Evolutionary conservation across 2,329 filamentous ascomycete species (phyloP).

Genomic region (Aspergillus fumigatiaffinis): DNA sequence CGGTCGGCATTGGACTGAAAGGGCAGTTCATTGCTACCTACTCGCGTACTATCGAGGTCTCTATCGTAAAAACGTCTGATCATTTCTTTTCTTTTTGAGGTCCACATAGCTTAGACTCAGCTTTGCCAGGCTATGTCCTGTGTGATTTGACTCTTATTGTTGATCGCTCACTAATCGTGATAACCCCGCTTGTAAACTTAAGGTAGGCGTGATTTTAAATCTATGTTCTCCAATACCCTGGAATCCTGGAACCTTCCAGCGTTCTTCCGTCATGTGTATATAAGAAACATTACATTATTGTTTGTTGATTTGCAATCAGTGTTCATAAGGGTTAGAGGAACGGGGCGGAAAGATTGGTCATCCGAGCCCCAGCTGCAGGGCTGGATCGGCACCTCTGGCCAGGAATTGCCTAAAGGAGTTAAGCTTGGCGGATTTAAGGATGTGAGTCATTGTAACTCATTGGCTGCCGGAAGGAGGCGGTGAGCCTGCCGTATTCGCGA

Average conservation of each 20-base stretch:
- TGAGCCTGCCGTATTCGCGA: slow-evolving; percentile 4
- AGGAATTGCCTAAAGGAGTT: slow-evolving; percentile 4
- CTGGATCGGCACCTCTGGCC: not conserved
- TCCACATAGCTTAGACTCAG: not conserved
- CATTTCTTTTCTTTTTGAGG: too few species aligned
- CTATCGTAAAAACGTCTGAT: not conserved
- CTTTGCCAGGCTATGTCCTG: not conserved
- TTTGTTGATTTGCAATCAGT: not conserved
- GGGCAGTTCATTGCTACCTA: not conserved
- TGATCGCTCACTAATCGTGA: not conserved
- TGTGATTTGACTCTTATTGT: too few species aligned
- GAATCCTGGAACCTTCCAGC: not conserved
- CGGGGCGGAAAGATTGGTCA: slow-evolving; percentile 20
- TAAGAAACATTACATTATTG: not conserved
- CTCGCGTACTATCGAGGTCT: too few species aligned
- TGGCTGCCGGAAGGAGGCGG: slow-evolving; percentile 12
- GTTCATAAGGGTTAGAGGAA: slow-evolving; percentile 3
- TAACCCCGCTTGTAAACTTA: not conserved
- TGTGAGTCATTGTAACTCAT: slow-evolving; percentile 15
- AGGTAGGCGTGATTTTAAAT: not conserved
- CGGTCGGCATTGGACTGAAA: not conserved
- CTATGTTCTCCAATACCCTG: not conserved
- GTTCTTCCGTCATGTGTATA: not conserved
- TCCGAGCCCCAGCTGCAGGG: slow-evolving; percentile 7
- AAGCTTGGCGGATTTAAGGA: slow-evolving; percentile 4